Percentiles rank a stretch among this genome's conserved stretches.
These are phyloP conservation scores for Pyrenopolyporus hunteri DNA, from an alignment of 495 filamentous ascomycete genomes.

Conservation along the genomic window DNA sequence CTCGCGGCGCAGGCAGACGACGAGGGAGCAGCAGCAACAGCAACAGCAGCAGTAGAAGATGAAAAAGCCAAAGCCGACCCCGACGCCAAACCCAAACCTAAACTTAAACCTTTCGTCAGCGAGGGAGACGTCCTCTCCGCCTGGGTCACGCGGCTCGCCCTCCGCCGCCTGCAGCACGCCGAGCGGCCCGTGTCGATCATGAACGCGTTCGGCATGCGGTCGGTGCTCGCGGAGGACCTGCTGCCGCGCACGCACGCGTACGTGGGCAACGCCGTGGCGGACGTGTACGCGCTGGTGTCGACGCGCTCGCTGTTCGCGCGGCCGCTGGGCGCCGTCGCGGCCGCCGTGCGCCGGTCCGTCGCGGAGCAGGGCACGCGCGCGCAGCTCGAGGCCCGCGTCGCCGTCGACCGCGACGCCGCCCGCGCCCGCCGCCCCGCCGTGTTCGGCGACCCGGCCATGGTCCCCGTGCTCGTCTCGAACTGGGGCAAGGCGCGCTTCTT, in stretches of 20 bases:
- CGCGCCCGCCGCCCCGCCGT: constrained; percentile 31
- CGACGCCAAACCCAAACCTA: too few species aligned
- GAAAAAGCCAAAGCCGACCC: too few species aligned
- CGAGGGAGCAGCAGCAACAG: too few species aligned
- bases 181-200: constrained; percentile 39
- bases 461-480: constrained; percentile 51
- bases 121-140: constrained; percentile 51
- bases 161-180: constrained; percentile 13
- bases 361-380: constrained; percentile 50
- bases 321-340: constrained; percentile 47
- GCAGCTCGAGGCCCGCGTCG: constrained; percentile 49
- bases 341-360: constrained; percentile 46
- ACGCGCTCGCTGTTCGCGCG: constrained; percentile 43
- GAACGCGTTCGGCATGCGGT: constrained; percentile 44
- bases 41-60: too few species aligned
- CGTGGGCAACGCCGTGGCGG: constrained; percentile 42
- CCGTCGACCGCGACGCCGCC: constrained; percentile 10
- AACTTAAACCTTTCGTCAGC: constrained; percentile 48
- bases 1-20: constrained; percentile 33
- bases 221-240: constrained; percentile 30
- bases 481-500: constrained; percentile 55
- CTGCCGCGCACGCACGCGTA: constrained; percentile 40
- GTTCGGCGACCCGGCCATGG: constrained; percentile 46
- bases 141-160: constrained; percentile 43
- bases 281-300: constrained; percentile 42